phyloP scores from a whole-genome alignment of 306 rosid genomes.

The Pyrus communis region DNA sequence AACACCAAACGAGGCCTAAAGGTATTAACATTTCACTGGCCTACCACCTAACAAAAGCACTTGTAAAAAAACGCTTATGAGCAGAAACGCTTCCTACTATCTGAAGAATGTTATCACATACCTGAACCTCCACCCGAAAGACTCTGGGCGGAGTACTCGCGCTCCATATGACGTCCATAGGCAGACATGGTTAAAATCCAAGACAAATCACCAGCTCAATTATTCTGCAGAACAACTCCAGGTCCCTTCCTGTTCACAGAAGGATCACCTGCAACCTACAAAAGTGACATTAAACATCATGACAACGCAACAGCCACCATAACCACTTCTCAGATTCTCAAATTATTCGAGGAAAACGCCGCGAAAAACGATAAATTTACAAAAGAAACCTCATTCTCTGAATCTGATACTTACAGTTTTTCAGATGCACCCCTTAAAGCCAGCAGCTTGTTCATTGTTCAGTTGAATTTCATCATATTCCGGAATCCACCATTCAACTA shows the following conservation, averaged over 20 bases:
- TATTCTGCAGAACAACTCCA: conserved; percentile 8
- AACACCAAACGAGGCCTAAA: not conserved
- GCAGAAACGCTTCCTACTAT: not conserved
- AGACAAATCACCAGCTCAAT: conserved; percentile 17
- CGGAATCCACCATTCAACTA: not conserved
- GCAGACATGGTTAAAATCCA: conserved; percentile 47
- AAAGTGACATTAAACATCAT: not conserved
- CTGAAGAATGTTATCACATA: conserved; percentile 17
- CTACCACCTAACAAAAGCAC: not conserved
- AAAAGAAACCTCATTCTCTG: not conserved
- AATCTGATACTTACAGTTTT: not conserved
- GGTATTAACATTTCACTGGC: not conserved
- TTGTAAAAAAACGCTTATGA: not conserved
- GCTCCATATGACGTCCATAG: conserved; percentile 60
- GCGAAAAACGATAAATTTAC: not conserved
- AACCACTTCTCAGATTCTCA: not conserved
- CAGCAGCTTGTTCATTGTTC: not conserved
- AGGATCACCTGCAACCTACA: conserved; percentile 35
- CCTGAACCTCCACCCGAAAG: conserved; percentile 46
- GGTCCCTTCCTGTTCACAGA: conserved; percentile 24
- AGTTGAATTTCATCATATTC: not conserved
- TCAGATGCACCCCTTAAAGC: not conserved
- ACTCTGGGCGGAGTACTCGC: conserved; percentile 40
- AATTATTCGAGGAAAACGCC: not conserved
- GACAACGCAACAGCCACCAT: not conserved